Base-by-base conservation (phyloP, 352 stramenopile genomes). In the Lagenidium giganteum region DNA sequence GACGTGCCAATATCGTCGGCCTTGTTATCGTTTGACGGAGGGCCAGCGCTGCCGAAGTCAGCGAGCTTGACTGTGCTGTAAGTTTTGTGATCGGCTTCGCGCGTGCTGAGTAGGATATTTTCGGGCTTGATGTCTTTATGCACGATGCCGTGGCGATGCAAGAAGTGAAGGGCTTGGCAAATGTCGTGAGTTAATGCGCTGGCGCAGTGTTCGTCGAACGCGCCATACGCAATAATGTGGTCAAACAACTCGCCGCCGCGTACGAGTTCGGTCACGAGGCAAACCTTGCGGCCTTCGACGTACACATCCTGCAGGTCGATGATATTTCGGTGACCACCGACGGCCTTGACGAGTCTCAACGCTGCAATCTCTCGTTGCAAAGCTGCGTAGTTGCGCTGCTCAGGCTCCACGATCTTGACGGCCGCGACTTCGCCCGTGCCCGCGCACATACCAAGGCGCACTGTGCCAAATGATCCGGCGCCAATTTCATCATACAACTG, bases 231-330 rank as follows among this genome's bases (percentile, higher is more conserved):
- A 20, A 95, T 75, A 34, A 97, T 87, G 31, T 91, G 63, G 40
- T 96, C 85, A 51, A 96, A 97, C 13, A 97, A 62, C 50, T 97
- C 89, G 5, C 85, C 86, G 44, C 90, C 90, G 14, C 61, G 66
- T 12, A 86, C 76, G 8, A 96, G 57, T 40, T 97, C 89, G 12
- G 87, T 95, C 8, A 96, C 78, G 26, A 97, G 57, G 42, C 68
- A 92, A 22, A 96, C 62, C 40, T 90, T 79, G 13, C 63, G 70
- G 18, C 70, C 67, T 35, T 90, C 70, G 11, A 87, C 67, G 51
- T 89, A 95, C 21, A 95, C 70, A 41, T 95, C 83, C 5, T 72
- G 62, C 27, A 96, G 52, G 17, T 76, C 67, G 17, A 96, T 61
- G 45, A 96, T 95, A 57, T 87, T 95, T 25, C 61, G 60, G 65